phyloP scores from a whole-genome alignment of 179 eudicot species.

The Beta lomatogona region DNA sequence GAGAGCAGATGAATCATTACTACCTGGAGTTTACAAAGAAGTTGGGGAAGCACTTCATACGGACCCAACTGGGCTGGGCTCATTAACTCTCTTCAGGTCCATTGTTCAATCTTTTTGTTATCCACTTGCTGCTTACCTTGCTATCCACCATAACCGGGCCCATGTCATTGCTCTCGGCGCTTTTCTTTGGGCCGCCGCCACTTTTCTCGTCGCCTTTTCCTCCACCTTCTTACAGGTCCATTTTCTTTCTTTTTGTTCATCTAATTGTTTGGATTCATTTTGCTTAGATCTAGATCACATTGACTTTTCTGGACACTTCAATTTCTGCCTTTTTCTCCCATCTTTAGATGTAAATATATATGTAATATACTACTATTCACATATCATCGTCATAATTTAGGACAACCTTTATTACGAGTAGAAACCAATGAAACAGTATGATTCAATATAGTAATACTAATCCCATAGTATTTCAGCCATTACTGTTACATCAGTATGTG shows the following conservation, averaged over 20 bases:
- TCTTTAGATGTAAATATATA: too few relatives aligned
- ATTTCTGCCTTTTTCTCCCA: too few relatives aligned
- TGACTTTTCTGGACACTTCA: background rate
- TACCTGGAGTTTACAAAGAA: constrained; percentile 83
- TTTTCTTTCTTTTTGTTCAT: background rate
- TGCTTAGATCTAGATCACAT: background rate
- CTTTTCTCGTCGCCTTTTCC: constrained; percentile 70
- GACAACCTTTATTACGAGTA: too few relatives aligned
- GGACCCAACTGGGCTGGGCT: constrained; percentile 80
- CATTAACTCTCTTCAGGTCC: constrained; percentile 72
- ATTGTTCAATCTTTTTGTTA: constrained; percentile 71
- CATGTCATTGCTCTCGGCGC: constrained; percentile 77
- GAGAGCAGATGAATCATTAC: constrained; percentile 70
- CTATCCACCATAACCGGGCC: constrained; percentile 63
- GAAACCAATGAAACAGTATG: too few relatives aligned
- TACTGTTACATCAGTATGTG: background rate
- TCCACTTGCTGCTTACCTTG: constrained; percentile 76
- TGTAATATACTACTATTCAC: too few relatives aligned
- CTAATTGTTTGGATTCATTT: background rate
- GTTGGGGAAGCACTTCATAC: constrained; percentile 70
- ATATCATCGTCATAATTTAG: too few relatives aligned
- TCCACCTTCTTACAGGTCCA: constrained; percentile 63
- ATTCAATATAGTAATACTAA: too few relatives aligned
- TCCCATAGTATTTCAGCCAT: too few relatives aligned
- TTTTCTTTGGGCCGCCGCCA: constrained; percentile 80